phyloP scores from a whole-genome alignment of 2,329 filamentous ascomycete genomes.

The Colletotrichum viniferum region DNA sequence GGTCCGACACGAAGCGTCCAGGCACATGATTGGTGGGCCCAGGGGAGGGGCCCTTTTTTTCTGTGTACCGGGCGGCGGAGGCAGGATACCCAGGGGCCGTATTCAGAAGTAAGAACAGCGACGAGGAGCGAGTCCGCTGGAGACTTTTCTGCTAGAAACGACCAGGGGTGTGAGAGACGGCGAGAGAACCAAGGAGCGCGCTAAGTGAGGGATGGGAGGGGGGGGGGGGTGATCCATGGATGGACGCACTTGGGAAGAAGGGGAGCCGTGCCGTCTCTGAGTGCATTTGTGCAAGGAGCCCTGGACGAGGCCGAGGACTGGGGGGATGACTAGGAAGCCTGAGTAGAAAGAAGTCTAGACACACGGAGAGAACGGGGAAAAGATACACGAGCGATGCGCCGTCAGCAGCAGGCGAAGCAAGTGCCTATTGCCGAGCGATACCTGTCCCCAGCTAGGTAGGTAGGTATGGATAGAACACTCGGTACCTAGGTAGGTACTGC shows the following conservation, averaged over 20 bases:
- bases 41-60: not conserved
- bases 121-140: not conserved
- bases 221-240: not conserved
- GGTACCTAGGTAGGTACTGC: too few relatives aligned
- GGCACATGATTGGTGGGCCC: constrained; percentile 5
- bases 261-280: not conserved
- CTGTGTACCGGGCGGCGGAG: not conserved
- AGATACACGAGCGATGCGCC: not conserved
- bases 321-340: not conserved
- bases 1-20: constrained; percentile 16
- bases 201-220: not conserved
- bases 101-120: not conserved
- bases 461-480: too few relatives aligned
- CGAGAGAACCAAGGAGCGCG: not conserved
- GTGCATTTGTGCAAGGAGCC: not conserved
- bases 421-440: not conserved
- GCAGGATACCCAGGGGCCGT: not conserved
- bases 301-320: not conserved
- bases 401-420: not conserved
- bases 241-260: not conserved
- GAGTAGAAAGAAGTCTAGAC: not conserved
- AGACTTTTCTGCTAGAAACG: not conserved
- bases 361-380: not conserved
- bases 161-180: not conserved
- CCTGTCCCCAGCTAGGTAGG: not conserved